Evolutionary conservation across 2,329 filamentous ascomycete genomes (phyloP).

Genomic region (Trichoderma aggressivum): DNA sequence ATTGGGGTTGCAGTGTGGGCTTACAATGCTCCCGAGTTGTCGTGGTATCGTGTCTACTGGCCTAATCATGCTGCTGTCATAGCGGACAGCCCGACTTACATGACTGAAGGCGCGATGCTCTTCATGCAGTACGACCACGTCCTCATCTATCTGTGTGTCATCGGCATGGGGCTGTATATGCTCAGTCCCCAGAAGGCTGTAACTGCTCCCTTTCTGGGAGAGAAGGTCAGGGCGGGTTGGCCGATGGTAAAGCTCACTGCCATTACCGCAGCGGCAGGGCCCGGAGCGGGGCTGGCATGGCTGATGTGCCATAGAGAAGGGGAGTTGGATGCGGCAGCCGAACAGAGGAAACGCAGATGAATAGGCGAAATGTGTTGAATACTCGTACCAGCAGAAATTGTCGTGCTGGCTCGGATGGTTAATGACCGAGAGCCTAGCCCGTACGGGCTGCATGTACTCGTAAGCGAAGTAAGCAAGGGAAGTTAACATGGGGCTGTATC

Average conservation of each 20-base stretch:
- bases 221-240: neutral
- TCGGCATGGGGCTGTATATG: neutral
- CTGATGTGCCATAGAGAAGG: neutral
- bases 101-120: neutral
- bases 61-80: neutral
- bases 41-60: neutral
- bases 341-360: neutral
- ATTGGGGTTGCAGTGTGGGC: neutral
- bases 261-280: neutral
- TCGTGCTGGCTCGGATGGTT: neutral
- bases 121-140: conserved; percentile 3
- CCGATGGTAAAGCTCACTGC: neutral
- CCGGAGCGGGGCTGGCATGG: neutral
- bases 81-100: neutral
- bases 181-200: neutral
- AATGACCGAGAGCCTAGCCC: neutral
- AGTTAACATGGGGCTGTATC: neutral
- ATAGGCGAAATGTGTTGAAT: neutral
- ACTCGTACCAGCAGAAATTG: neutral
- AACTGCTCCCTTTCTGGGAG: neutral
- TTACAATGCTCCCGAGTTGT: neutral
- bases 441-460: neutral
- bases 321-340: conserved; percentile 1
- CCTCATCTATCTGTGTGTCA: neutral
- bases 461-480: neutral